Evolutionary conservation across 129 eudicot genomes (phyloP).

Genomic region (Helianthus annuus): HanXRQr2.0-SUNRISE NC_035449.2:67481197-67481696

Average conservation of each 20-base stretch:
- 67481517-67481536: slow-evolving; percentile 71
- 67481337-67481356: background rate
- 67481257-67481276: background rate
- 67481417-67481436: background rate
- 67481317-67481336: no score
- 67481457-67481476: slow-evolving; percentile 12
- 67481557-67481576: slow-evolving; percentile 64
- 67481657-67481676: slow-evolving; percentile 27
- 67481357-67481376: background rate
- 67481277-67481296: background rate
- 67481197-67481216: background rate
- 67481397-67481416: slow-evolving; percentile 1
- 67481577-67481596: slow-evolving; percentile 60
- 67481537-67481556: slow-evolving; percentile 55
- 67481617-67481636: background rate
- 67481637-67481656: no score
- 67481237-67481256: slow-evolving; percentile 40
- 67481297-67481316: background rate
- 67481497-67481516: slow-evolving; percentile 40
- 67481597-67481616: no score
- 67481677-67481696: no score
- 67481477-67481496: slow-evolving; percentile 38
- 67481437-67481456: background rate
- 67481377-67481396: slow-evolving; percentile 11
- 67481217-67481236: background rate